phyloP scores from a whole-genome alignment of 73 alveolate genomes.

The Tetrahymena thermophila region DNA sequence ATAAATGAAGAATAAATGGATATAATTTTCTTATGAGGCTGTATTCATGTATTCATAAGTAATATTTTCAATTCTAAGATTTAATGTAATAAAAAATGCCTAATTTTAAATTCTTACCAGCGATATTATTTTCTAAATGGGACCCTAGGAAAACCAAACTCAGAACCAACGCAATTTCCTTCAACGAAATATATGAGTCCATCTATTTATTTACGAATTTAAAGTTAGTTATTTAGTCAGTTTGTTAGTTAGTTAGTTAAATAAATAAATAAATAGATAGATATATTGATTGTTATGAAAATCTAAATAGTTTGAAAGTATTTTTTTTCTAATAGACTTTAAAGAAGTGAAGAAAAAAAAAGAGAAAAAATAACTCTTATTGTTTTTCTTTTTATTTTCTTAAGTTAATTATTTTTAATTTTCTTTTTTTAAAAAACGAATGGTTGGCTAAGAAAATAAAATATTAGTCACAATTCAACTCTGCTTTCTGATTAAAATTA shows the following conservation, averaged over 20 bases:
- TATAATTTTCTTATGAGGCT: neutral
- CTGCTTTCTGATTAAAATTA: neutral
- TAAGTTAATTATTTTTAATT: neutral
- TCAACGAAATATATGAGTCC: constrained; percentile 59
- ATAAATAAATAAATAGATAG: too few relatives aligned
- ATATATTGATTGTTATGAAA: neutral
- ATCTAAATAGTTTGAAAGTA: neutral
- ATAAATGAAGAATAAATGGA: too few relatives aligned
- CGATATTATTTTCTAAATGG: constrained; percentile 45
- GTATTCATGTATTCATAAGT: too few relatives aligned
- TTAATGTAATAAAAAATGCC: neutral
- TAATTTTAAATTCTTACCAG: constrained; percentile 12
- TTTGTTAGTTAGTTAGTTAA: too few relatives aligned
- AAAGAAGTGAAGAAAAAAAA: neutral
- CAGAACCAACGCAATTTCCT: constrained; percentile 59
- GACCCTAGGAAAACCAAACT: constrained; percentile 61
- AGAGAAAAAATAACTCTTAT: neutral
- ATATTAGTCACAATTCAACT: neutral
- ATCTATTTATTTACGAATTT: neutral
- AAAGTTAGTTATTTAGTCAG: neutral
- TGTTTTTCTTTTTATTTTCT: too few relatives aligned
- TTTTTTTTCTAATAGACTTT: too few relatives aligned
- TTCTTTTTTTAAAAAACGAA: neutral
- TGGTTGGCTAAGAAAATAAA: neutral
- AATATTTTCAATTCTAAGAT: neutral